These are phyloP conservation scores for Maudiozyma pseudohumilis DNA, from an alignment of 805 yeast genomes.

Conservation along the genomic window DNA sequence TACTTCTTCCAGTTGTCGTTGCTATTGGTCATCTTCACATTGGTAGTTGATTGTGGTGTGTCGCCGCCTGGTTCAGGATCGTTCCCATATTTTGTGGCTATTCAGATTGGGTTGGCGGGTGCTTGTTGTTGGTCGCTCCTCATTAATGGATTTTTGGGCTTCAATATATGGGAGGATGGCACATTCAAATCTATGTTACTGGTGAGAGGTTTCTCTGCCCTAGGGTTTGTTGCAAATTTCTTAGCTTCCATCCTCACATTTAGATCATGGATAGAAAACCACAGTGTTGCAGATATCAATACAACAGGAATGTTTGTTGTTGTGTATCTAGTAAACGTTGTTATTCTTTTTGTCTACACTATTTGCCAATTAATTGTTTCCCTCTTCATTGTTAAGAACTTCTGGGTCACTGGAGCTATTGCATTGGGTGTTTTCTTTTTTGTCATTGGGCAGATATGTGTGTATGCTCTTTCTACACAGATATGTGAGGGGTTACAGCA, in stretches of 20 bases:
- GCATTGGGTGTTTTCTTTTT: constrained; percentile 63
- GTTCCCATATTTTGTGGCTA: constrained; percentile 74
- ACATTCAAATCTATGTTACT: constrained; percentile 52
- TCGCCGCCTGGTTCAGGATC: constrained; percentile 72
- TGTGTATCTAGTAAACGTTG: constrained; percentile 60
- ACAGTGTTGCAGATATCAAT: constrained; percentile 37
- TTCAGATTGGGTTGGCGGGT: constrained; percentile 66
- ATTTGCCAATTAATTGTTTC: constrained; percentile 62
- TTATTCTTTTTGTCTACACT: constrained; percentile 52
- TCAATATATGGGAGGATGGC: constrained; percentile 94
- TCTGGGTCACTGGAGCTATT: constrained; percentile 89
- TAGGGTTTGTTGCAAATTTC: constrained; percentile 57
- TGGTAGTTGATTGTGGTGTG: constrained; percentile 87
- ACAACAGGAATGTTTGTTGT: constrained; percentile 65
- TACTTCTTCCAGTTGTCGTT: constrained; percentile 55
- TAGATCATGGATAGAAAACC: constrained; percentile 44
- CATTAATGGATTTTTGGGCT: constrained; percentile 69
- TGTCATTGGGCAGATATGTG: constrained; percentile 65
- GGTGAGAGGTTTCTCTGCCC: constrained; percentile 41
- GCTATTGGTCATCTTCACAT: constrained; percentile 48
- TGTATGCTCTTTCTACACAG: constrained; percentile 54
- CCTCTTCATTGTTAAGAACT: constrained; percentile 54
- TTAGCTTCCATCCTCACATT: constrained; percentile 64
- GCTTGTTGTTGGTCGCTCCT: constrained; percentile 62
- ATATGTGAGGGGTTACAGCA: constrained; percentile 71